phyloP scores from a whole-genome alignment of 768 basidiomycete genomes.

The Rhizopogon salebrosus region DNA sequence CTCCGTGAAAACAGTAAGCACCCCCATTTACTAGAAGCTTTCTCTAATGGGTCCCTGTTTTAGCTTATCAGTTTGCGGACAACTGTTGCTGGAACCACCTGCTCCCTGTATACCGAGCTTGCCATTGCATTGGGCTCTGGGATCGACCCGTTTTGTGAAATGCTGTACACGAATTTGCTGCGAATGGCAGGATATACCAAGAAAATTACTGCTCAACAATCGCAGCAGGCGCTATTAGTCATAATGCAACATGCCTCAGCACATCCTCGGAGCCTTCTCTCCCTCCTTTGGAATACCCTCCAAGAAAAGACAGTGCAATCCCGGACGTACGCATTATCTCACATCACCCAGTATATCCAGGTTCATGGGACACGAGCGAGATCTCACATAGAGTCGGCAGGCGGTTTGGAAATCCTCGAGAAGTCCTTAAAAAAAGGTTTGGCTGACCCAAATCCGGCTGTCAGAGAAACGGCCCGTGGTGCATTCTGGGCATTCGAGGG shows the following conservation, averaged over 20 bases:
- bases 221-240: constrained; percentile 66
- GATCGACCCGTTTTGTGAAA: constrained; percentile 80
- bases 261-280: constrained; percentile 63
- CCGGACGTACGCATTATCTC: constrained; percentile 58
- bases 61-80: constrained; percentile 88
- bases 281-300: constrained; percentile 61
- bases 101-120: constrained; percentile 72
- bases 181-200: constrained; percentile 91
- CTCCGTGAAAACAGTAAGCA: constrained; percentile 77
- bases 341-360: constrained; percentile 73
- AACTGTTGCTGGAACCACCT: constrained; percentile 78
- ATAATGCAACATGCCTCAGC: constrained; percentile 67
- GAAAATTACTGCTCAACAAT: constrained; percentile 83
- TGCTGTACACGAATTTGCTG: constrained; percentile 67
- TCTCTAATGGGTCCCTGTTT: neutral
- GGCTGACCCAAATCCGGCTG: constrained; percentile 73
- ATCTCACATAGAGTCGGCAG: constrained; percentile 60
- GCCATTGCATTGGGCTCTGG: constrained; percentile 55
- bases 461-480: constrained; percentile 65
- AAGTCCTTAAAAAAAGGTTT: constrained; percentile 69
- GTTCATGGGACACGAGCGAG: constrained; percentile 63
- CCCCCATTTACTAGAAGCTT: neutral
- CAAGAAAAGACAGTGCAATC: constrained; percentile 82
- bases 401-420: constrained; percentile 68
- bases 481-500: constrained; percentile 78